Evolutionary conservation across 164 flowering plant species (phyloP).

Genomic region (Sextonia rubra): DNA sequence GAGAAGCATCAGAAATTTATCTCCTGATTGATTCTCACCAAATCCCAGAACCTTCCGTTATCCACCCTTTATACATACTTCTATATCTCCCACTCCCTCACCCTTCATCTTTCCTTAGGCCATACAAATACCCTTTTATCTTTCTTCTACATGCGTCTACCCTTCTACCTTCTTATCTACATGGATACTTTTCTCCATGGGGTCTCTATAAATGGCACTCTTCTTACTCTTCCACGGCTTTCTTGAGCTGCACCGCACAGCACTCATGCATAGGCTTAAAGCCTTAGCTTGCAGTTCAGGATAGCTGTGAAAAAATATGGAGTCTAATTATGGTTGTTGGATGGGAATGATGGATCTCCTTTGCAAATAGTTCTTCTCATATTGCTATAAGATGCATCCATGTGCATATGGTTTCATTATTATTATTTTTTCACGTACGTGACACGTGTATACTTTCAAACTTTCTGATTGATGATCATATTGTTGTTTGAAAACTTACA

Average conservation of each 20-base stretch:
- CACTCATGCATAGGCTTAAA: no score
- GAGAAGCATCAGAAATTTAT: not conserved
- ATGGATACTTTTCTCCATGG: no score
- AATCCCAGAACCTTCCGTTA: not conserved
- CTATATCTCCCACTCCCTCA: not conserved
- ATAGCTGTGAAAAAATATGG: slow-evolving; percentile 50
- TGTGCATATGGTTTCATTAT: no score
- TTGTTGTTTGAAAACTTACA: no score
- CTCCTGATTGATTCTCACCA: slow-evolving; percentile 9
- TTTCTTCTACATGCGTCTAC: not conserved
- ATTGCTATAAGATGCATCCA: no score
- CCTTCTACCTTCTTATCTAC: not conserved
- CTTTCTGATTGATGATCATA: no score
- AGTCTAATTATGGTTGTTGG: slow-evolving; percentile 13
- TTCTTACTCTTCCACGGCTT: slow-evolving; percentile 40
- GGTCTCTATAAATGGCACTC: slow-evolving; percentile 15
- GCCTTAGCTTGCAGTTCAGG: slow-evolving; percentile 24
- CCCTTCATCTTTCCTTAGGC: not conserved
- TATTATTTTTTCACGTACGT: no score
- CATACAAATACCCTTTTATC: not conserved
- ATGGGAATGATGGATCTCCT: no score
- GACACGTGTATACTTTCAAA: no score
- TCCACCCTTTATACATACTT: no score
- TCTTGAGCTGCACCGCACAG: slow-evolving; percentile 31
- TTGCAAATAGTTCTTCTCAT: no score